These are phyloP conservation scores for Trichoderma citrinoviride DNA, from an alignment of 2,329 filamentous ascomycete genomes.

Conservation along the genomic window DNA sequence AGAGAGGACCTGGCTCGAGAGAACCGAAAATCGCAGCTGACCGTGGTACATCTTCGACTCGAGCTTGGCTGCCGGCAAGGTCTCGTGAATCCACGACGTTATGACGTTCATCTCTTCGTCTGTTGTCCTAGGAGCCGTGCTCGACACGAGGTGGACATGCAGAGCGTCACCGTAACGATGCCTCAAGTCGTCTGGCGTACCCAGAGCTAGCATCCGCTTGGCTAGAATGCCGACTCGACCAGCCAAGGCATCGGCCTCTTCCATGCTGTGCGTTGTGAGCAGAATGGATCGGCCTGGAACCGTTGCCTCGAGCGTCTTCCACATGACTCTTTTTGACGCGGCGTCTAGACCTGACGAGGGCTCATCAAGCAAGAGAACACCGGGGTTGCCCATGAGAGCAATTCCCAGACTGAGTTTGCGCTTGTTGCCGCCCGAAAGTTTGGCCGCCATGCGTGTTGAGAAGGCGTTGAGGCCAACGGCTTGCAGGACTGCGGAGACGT, in stretches of 20 bases:
- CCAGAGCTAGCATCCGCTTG: constrained; percentile 78
- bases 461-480: constrained; percentile 77
- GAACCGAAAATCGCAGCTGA: constrained; percentile 80
- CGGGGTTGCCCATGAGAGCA: constrained; percentile 87
- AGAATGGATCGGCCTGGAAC: constrained; percentile 77
- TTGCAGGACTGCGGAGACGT: constrained; percentile 72
- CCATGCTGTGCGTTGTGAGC: constrained; percentile 91
- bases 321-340: constrained; percentile 88
- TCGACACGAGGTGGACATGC: constrained; percentile 77
- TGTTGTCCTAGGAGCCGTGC: constrained; percentile 69
- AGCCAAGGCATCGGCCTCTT: constrained; percentile 88
- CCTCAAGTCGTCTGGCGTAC: constrained; percentile 69
- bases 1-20: constrained; percentile 45
- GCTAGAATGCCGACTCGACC: constrained; percentile 83
- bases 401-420: constrained; percentile 88
- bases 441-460: constrained; percentile 69
- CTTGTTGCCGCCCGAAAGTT: constrained; percentile 87
- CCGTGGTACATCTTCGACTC: constrained; percentile 79
- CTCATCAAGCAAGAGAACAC: constrained; percentile 84
- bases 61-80: constrained; percentile 63
- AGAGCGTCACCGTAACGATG: constrained; percentile 73
- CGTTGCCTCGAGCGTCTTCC: constrained; percentile 74
- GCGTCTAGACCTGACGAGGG: constrained; percentile 87
- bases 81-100: constrained; percentile 60
- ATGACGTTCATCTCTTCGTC: constrained; percentile 66